Percentiles rank a stretch among this genome's conserved stretches.
phyloP scores from a whole-genome alignment of 306 rosid genomes.

The Mucuna pruriens region DNA sequence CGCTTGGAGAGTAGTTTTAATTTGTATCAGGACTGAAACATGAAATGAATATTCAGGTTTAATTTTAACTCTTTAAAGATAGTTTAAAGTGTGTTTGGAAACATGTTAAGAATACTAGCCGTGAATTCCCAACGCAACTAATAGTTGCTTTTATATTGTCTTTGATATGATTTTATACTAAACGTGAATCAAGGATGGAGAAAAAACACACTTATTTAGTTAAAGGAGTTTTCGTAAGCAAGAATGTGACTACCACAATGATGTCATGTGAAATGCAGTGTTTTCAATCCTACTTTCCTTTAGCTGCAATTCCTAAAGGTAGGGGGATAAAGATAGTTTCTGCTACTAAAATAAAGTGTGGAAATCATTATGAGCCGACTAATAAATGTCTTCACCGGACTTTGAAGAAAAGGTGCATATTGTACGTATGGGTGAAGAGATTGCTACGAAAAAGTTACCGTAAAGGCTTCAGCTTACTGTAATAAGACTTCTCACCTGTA shows the following conservation, averaged over 20 bases:
- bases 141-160: too few relatives aligned
- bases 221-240: neutral
- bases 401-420: slow-evolving; percentile 28
- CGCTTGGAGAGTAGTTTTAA: neutral
- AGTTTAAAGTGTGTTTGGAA: too few relatives aligned
- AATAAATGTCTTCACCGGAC: slow-evolving; percentile 37
- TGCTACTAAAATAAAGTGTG: slow-evolving; percentile 32
- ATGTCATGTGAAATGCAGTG: slow-evolving; percentile 14
- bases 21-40: slow-evolving; percentile 4
- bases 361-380: slow-evolving; percentile 26
- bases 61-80: slow-evolving; percentile 17
- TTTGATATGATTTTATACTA: too few relatives aligned
- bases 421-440: slow-evolving; percentile 15
- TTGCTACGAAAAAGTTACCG: slow-evolving; percentile 25
- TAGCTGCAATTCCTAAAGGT: slow-evolving; percentile 15
- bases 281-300: neutral
- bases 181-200: too few relatives aligned
- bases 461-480: slow-evolving; percentile 11
- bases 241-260: slow-evolving; percentile 24
- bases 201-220: too few relatives aligned
- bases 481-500: slow-evolving; percentile 56
- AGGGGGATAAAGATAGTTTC: slow-evolving; percentile 29
- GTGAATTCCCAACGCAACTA: too few relatives aligned
- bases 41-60: neutral
- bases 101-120: too few relatives aligned